Conservation (phyloP, 345 rosid genomes). For the Heritiera littoralis region DNA sequence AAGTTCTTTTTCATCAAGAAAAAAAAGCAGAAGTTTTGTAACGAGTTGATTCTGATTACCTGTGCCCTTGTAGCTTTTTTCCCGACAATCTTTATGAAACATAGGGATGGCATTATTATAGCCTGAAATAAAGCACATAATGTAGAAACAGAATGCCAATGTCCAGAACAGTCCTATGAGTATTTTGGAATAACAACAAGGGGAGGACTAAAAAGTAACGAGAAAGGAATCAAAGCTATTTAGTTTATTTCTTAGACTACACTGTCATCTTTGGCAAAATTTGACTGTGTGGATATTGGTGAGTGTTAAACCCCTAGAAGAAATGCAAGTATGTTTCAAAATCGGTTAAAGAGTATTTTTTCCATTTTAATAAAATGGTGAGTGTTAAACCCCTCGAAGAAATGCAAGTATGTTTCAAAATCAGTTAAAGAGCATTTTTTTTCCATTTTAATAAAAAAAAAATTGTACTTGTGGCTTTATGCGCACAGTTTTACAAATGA, state of each 20-base stretch:
- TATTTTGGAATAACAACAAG: background rate
- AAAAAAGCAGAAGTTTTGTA: background rate
- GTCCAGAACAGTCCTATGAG: background rate
- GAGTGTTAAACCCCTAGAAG: background rate
- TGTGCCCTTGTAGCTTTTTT: conserved; percentile 66
- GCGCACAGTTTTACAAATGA: background rate
- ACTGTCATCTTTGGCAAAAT: background rate
- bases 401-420: background rate
- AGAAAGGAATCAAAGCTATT: background rate
- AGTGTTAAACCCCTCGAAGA: background rate
- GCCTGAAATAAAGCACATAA: conserved; percentile 51
- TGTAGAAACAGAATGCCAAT: background rate
- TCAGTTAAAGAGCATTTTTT: no score
- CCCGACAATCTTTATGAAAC: conserved; percentile 72
- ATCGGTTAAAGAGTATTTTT: background rate
- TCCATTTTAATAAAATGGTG: no score
- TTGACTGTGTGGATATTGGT: no score
- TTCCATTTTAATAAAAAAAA: no score
- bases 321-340: background rate
- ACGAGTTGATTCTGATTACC: conserved; percentile 35
- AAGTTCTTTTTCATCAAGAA: background rate
- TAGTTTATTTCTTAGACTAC: background rate
- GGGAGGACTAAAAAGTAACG: background rate
- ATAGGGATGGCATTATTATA: conserved; percentile 70
- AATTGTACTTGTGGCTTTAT: background rate